Conservation (phyloP, 1,284 basidiomycete genomes). For the Cryptococcus sp. region DNA sequence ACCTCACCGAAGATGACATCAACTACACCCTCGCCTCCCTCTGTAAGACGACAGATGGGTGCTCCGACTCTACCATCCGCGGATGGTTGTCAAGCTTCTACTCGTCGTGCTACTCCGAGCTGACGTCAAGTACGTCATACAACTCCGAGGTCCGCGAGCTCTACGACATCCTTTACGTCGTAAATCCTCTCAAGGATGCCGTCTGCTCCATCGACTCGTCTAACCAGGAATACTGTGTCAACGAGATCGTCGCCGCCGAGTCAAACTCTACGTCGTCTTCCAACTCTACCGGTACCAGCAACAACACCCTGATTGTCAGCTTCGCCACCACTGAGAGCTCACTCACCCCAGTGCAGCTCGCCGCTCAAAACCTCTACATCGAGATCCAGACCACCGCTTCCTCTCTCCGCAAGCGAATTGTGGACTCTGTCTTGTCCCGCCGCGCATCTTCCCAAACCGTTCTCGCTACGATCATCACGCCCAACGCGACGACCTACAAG, state of each 20-base stretch:
- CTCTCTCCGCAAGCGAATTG: conserved; percentile 32
- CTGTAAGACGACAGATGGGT: conserved; percentile 60
- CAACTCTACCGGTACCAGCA: conserved; percentile 21
- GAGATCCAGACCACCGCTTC: conserved; percentile 27
- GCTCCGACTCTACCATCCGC: conserved; percentile 64
- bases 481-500: conserved; percentile 69
- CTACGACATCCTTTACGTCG: conserved; percentile 77
- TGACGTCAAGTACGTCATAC: conserved; percentile 58
- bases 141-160: conserved; percentile 58
- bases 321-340: conserved; percentile 17
- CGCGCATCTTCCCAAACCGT: conserved; percentile 23
- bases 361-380: conserved; percentile 47
- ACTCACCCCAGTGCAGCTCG: conserved; percentile 35
- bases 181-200: conserved; percentile 66
- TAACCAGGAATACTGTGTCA: conserved; percentile 67
- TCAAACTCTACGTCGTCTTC: conserved; percentile 21
- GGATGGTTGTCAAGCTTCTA: conserved; percentile 68
- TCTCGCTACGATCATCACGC: conserved; percentile 54
- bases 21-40: conserved; percentile 61
- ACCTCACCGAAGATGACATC: conserved; percentile 59
- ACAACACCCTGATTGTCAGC: conserved; percentile 25
- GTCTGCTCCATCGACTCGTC: conserved; percentile 71
- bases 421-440: conserved; percentile 26
- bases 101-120: conserved; percentile 66
- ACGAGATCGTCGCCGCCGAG: conserved; percentile 49